Evolutionary conservation across 1,284 basidiomycete species (phyloP).

Genomic region (Puccinia brachypodii): DNA sequence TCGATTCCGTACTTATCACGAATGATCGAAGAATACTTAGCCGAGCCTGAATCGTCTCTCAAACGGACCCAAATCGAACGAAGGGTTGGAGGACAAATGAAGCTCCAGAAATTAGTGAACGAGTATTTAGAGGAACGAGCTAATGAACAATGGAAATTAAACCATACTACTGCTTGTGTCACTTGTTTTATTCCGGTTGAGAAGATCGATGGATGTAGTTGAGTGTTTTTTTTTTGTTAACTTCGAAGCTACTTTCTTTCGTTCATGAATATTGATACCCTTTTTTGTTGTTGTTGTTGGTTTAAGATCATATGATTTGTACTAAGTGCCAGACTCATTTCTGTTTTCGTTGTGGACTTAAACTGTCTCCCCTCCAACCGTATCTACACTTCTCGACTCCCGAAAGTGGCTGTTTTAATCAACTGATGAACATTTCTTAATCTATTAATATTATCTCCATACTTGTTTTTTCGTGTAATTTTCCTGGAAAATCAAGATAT

Average conservation of each 20-base stretch:
- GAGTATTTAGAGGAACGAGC: conserved; percentile 13
- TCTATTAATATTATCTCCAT: neutral
- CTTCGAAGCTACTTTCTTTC: neutral
- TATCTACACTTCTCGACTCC: conserved; percentile 29
- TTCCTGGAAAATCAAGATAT: too few relatives aligned
- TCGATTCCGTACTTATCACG: neutral
- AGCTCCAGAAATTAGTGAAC: neutral
- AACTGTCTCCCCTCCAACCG: conserved; percentile 21
- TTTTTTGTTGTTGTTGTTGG: neutral
- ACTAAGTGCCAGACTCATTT: conserved; percentile 21
- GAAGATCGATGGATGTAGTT: conserved; percentile 28
- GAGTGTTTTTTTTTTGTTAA: neutral
- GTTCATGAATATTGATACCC: neutral
- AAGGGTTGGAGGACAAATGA: neutral
- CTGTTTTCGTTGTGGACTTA: conserved; percentile 19
- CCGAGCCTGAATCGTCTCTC: neutral
- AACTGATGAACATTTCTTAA: conserved; percentile 3
- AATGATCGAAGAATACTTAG: neutral
- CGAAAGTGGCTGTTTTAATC: conserved; percentile 22
- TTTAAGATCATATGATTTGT: conserved; percentile 20
- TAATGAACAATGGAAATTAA: neutral
- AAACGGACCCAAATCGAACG: neutral
- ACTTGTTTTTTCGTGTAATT: too few relatives aligned
- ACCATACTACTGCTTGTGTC: conserved; percentile 13
- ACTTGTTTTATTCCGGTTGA: conserved; percentile 22